Evolutionary conservation across 1,284 basidiomycete species (phyloP).

Genomic region (Ganoderma multipileum): DNA sequence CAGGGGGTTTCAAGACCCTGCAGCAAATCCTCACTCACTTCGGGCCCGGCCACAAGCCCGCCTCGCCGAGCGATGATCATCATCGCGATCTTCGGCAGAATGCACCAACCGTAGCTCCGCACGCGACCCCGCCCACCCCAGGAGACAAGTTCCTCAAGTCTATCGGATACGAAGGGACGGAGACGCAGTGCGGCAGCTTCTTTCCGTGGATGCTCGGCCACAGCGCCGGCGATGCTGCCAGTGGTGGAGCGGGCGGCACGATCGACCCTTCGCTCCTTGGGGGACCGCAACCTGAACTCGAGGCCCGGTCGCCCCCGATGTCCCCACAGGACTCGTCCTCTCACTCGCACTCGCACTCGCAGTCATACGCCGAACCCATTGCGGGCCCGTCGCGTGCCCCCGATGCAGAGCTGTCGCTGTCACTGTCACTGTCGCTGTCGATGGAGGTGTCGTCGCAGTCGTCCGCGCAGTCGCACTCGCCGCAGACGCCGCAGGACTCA

Average conservation of each 20-base stretch:
- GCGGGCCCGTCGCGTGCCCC: not conserved
- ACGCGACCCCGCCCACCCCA: not conserved
- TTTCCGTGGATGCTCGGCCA: conserved; percentile 1
- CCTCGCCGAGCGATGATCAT: not conserved
- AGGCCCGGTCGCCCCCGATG: not conserved
- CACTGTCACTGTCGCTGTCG: too few relatives aligned
- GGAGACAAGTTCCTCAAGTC: not conserved
- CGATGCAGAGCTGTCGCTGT: not conserved
- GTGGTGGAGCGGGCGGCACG: conserved; percentile 23
- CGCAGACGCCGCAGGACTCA: not conserved
- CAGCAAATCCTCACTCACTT: not conserved
- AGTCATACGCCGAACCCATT: not conserved
- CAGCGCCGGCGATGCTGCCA: not conserved
- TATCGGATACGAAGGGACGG: not conserved
- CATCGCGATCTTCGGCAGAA: not conserved
- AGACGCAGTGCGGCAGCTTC: not conserved
- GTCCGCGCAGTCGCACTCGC: not conserved
- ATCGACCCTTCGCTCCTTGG: conserved; percentile 38
- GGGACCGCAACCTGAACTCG: conserved; percentile 3
- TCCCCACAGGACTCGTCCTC: not conserved
- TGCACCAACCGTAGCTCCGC: not conserved
- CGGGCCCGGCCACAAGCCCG: not conserved
- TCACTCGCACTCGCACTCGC: not conserved
- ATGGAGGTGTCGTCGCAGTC: not conserved
- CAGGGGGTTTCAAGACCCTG: not conserved